Percentiles rank a stretch among this genome's conserved stretches.
These are phyloP conservation scores for Petrea volubilis DNA, from an alignment of 257 asterid genomes.

Conservation along the genomic window DNA sequence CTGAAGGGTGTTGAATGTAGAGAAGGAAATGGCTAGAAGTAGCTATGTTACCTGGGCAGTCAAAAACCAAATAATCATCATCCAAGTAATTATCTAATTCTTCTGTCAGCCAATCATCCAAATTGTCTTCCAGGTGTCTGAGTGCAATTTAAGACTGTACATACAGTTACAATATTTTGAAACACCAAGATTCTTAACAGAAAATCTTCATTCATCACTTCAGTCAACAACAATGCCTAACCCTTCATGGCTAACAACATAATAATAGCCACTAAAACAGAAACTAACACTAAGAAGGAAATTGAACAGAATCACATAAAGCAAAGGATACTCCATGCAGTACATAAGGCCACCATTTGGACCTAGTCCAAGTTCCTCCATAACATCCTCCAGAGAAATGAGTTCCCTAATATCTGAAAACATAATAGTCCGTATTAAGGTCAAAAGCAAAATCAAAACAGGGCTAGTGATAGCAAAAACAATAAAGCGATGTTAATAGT, in stretches of 20 bases:
- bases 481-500: neutral
- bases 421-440: conserved; percentile 4
- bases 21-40: neutral
- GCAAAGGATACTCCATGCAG: conserved; percentile 98
- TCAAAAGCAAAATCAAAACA: conserved; percentile 9
- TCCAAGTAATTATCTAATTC: conserved; percentile 92
- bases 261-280: neutral
- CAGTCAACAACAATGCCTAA: neutral
- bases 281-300: conserved; percentile 4
- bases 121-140: conserved; percentile 90
- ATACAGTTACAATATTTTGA: conserved; percentile 12
- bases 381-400: conserved; percentile 85
- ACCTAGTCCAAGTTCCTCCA: conserved; percentile 93
- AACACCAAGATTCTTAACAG: conserved; percentile 12
- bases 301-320: conserved; percentile 1
- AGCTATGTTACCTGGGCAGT: conserved; percentile 79
- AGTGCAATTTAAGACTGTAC: conserved; percentile 54
- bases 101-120: conserved; percentile 93
- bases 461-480: neutral
- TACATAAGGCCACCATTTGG: conserved; percentile 96
- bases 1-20: neutral
- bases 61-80: conserved; percentile 91
- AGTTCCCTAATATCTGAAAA: conserved; percentile 85
- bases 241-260: neutral
- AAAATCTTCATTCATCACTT: neutral